Base-by-base conservation (phyloP, 2,329 filamentous ascomycete species). In the Plenodomus lindquistii region DNA sequence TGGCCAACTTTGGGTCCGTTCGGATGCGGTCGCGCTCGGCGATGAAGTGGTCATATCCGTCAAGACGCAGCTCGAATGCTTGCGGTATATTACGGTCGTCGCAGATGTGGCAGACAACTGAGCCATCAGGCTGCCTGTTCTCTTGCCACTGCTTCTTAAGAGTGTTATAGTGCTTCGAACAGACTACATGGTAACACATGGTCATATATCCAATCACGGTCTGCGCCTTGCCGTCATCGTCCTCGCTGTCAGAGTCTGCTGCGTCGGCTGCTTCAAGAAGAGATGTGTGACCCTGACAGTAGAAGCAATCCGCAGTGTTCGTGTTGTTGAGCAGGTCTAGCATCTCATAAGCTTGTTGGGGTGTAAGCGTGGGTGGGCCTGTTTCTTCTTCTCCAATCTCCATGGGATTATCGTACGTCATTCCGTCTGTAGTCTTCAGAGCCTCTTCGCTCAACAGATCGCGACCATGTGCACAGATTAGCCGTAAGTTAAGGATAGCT, bases 381-480 rank as follows among this genome's bases (percentile, higher is more conserved):
- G 86, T 83, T 5, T 86, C 85, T 36, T 92, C 87, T 40, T 91
- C 90, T 52, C 94, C 91, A 18, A 97, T 81, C 59, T 95, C 89
- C 63, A 99, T 96, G 2, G 94, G 89, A 55, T 90, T 90, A 34
- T 90, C 86, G 8, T 85, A 85, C n/a, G 86, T 91, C 72, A 90
- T 81, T 19, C 92, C 93, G 66, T 91, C 87, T 42, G 93, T 84
- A 3, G 88, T 79, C 57, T 87, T 85, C 38, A 96, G 77, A 62
- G 97, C 93, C 17, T 93, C 87, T 29, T 92, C 85, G 47, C 86
- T 89, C 2, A 99, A 80, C 7, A 99, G 81, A 51, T 97, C 93
- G 56, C 88, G 88, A n/a, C 94, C 94, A 68, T 97, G 93, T 1
- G 92, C 94, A 66, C 92, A 97, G 42, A 97, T 88, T 35, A 96